Percentiles rank a stretch among this genome's conserved stretches.
Evolutionary conservation across 495 filamentous ascomycete genomes (phyloP).

Genomic region (Chaetomium cochliodes): DNA sequence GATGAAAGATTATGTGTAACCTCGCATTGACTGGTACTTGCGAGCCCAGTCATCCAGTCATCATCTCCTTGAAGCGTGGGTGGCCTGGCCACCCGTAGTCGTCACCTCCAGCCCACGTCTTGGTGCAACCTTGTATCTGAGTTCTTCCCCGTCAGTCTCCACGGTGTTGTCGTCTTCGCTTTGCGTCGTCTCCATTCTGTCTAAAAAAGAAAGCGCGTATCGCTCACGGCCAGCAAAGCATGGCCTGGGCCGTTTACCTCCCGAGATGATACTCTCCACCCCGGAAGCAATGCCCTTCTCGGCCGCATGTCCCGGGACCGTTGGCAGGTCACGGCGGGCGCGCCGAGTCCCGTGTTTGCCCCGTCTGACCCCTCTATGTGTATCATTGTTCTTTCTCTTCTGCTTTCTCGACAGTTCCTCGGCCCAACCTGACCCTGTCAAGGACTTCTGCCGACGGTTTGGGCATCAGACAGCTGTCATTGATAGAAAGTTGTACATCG

Average conservation of each 20-base stretch:
- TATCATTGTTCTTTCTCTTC: constrained; percentile 12
- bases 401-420: neutral
- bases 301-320: neutral
- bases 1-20: constrained; percentile 15
- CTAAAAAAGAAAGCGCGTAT: neutral
- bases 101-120: neutral
- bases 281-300: constrained; percentile 2
- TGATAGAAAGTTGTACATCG: constrained; percentile 53
- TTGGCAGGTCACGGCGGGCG: neutral
- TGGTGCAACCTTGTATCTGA: neutral
- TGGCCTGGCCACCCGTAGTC: neutral
- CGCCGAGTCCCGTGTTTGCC: neutral
- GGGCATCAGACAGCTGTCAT: constrained; percentile 53
- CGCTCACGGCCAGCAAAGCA: neutral
- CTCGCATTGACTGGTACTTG: neutral
- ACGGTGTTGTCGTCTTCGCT: neutral
- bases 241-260: neutral
- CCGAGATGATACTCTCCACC: constrained; percentile 14
- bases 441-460: constrained; percentile 52
- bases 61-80: neutral
- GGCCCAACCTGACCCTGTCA: constrained; percentile 41
- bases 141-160: neutral
- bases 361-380: neutral
- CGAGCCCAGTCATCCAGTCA: constrained; percentile 1
- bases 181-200: neutral